Conservation (phyloP, 768 basidiomycete species). For the Boletus insuetus region DNA sequence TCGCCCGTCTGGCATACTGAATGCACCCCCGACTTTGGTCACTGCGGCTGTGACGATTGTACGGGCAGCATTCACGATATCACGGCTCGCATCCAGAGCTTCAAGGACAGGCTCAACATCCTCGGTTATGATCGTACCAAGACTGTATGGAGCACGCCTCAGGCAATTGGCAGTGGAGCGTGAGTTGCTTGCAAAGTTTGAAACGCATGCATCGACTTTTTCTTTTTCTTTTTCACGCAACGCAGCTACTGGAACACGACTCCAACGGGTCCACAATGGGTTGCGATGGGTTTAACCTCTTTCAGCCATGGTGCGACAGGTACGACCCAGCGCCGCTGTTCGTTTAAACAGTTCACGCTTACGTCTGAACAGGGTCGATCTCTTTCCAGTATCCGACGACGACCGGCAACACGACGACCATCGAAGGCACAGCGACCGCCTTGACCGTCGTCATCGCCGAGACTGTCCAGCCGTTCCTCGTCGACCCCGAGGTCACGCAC, state of each 20-base stretch:
- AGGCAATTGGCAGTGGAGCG: constrained; percentile 64
- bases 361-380: constrained; percentile 20
- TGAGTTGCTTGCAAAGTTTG: constrained; percentile 8
- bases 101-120: constrained; percentile 51
- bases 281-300: constrained; percentile 22
- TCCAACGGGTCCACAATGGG: constrained; percentile 29
- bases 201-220: background rate
- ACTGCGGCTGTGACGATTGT: constrained; percentile 74
- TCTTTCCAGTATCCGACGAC: constrained; percentile 29
- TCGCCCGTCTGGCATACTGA: constrained; percentile 58
- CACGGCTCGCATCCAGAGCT: constrained; percentile 62
- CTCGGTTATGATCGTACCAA: constrained; percentile 63
- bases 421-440: constrained; percentile 18
- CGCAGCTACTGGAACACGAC: constrained; percentile 30
- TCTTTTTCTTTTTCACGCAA: too few species aligned
- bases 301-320: constrained; percentile 28
- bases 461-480: constrained; percentile 23
- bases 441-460: constrained; percentile 3
- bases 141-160: constrained; percentile 75
- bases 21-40: constrained; percentile 64
- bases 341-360: background rate
- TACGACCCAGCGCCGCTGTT: background rate
- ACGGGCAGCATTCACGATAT: constrained; percentile 63
- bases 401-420: constrained; percentile 18
- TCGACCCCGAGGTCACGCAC: constrained; percentile 4